Conservation (phyloP, 2,329 filamentous ascomycete species). For the Curvularia lunata region DNA sequence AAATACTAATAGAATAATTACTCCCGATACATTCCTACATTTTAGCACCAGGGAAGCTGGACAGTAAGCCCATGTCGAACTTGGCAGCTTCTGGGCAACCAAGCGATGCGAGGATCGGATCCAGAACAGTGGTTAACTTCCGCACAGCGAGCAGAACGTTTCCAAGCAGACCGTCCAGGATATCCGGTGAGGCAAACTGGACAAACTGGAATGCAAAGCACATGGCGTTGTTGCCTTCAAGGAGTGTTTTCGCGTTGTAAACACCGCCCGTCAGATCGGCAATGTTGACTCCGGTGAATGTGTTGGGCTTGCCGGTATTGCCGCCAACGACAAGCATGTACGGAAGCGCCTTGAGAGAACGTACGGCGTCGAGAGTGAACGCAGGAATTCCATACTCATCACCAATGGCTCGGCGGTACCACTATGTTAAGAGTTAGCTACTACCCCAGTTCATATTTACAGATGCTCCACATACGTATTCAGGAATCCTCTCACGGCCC, state of each 20-base stretch:
- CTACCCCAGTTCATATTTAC: not conserved
- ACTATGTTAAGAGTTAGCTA: constrained; percentile 15
- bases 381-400: constrained; percentile 17
- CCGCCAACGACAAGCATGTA: constrained; percentile 24
- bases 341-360: constrained; percentile 17
- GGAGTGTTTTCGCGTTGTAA: constrained; percentile 23
- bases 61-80: constrained; percentile 23
- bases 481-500: constrained; percentile 29
- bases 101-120: constrained; percentile 19
- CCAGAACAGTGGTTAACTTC: constrained; percentile 23
- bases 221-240: constrained; percentile 27
- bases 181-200: constrained; percentile 20
- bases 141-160: constrained; percentile 22
- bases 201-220: constrained; percentile 26
- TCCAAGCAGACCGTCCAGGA: constrained; percentile 23
- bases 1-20: not conserved
- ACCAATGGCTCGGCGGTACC: constrained; percentile 18
- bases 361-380: not conserved
- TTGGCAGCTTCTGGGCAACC: constrained; percentile 22
- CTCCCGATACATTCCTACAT: not conserved
- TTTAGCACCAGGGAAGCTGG: constrained; percentile 25
- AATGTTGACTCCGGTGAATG: constrained; percentile 30
- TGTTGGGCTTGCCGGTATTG: constrained; percentile 27
- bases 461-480: constrained; percentile 22
- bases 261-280: constrained; percentile 25